Evolutionary conservation across 768 basidiomycete genomes (phyloP), one percentile per base, ranked within the genome.

Genomic region (Mycena pura): DNA sequence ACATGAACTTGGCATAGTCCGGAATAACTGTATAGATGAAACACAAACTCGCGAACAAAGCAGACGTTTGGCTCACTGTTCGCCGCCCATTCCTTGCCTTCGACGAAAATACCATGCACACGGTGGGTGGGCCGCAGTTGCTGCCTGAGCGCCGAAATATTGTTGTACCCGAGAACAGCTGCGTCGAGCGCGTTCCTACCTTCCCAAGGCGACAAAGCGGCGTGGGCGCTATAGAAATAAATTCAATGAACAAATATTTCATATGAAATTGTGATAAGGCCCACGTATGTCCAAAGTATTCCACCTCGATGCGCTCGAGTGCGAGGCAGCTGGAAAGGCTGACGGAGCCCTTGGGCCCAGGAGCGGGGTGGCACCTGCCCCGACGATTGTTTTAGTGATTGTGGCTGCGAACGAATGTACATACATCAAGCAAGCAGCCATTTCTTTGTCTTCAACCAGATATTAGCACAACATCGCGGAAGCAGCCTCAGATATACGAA

Each of bases 141-240:
- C 72, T 96, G 94, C 15, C 94, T 85, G 24, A 95, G 80, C 7
- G 87, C 86, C 0, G 91, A 87, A 25, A 95, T 86, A 52, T 87
- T 90, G 47, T 84, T 89, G 70, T 95, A 95, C 4, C 90, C 89
- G 3, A 93, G 80, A 5, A 94, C 89, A n/a, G 92, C 92, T 0
- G 94, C 94, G 69, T 96, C 93, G 13, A 94, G 74, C 1, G 93
- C 88, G 63, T 95, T 94, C 60, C 79, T 81, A 1, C 92, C 93
- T 72, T 93, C 90, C 92, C 93, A 94, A 22, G 92, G 93, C 21
- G 88, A 89, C 25, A 90, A 77, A 1, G 86, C 87, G 4, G 91
- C 91, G 69, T 92, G 92, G 3, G 92, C 90, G 11, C 90, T 92
- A 55, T 1, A 51, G 32, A 36, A n/a, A 27, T 60, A 8, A 51